phyloP scores from a whole-genome alignment of 257 asterid genomes.

The Solanum gracilifrons region DNA sequence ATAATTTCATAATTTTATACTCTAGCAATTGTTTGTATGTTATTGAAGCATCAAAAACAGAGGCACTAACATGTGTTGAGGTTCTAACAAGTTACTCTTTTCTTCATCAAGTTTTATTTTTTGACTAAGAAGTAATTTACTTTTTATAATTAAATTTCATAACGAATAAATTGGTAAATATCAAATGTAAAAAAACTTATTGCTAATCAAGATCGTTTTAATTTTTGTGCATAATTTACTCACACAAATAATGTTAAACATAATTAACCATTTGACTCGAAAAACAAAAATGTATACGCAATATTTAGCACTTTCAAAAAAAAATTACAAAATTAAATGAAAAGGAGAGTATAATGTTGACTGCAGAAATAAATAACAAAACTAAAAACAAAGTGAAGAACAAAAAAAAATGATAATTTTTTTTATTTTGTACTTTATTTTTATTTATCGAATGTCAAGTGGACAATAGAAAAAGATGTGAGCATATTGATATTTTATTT shows the following conservation, averaged over 20 bases:
- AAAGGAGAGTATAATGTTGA: not conserved
- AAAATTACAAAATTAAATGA: not conserved
- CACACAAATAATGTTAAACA: not conserved
- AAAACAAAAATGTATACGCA: not conserved
- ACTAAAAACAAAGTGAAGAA: too few relatives aligned
- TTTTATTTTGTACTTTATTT: too few relatives aligned
- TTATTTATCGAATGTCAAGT: too few relatives aligned
- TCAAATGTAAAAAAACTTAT: too few relatives aligned
- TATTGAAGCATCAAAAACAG: not conserved
- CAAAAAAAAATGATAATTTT: too few relatives aligned
- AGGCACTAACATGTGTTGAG: not conserved
- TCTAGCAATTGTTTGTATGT: not conserved
- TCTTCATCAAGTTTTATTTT: not conserved
- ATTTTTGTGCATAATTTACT: not conserved
- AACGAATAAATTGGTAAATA: too few relatives aligned
- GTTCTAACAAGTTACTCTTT: too few relatives aligned
- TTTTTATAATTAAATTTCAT: too few relatives aligned
- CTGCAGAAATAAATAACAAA: too few relatives aligned
- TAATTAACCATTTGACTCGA: not conserved
- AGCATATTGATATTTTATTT: too few relatives aligned
- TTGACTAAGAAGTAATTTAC: not conserved
- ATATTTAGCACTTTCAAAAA: not conserved
- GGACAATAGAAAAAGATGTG: too few relatives aligned
- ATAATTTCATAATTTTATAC: not conserved
- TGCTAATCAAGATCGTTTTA: not conserved